Base-by-base conservation (phyloP, 441 rosid species). In the Capsella rubella region DNA sequence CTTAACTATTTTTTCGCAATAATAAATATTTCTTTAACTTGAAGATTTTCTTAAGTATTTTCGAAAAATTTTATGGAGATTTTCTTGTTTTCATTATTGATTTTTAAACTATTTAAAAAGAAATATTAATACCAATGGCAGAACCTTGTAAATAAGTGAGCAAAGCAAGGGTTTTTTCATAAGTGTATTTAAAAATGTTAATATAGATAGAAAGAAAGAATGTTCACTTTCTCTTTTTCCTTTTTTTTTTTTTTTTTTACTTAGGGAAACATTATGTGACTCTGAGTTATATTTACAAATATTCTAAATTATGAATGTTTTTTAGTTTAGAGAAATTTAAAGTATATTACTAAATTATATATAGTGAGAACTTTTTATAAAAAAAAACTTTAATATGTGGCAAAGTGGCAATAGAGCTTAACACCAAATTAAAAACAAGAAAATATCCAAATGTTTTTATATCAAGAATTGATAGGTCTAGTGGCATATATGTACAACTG, bases 371-470 rank as follows among this genome's bases (percentile, higher is more conserved):
- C 16, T 58, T 16, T 21, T 12, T 64, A 3, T 8, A 34, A 42
- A 4, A 6, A 6, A 14, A 34, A 45, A 5, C 16, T 45, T 5
- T 14, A 37, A 18, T 49, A 2, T 49, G 53, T 49, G 53, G 13
- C 53, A 8, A 49, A 8, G 3, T 47, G 11, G 13, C 28, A 8
- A 47, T 47, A 47, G 27, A 47, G 11, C 25, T 8, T 16, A 49
- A 45, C 18, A 45, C 21, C 21, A 45, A 14, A 45, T n/a, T 8
- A 50, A 9, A 16, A 53, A 3, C 12, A 42, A 50, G 27, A 29
- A 68, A 49, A 25, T 57, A 74, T 57, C 66, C 73, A 67, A 58
- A 74, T 29, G 12, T 40, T 39, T 53, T n/a, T 67, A 59, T 67
- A 53, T 35, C 37, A 69, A 45, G 52, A 43, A 63, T 54, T 61